These are phyloP conservation scores for Paracorniculantispora psalliotae DNA, from an alignment of 2,329 filamentous ascomycete species.

Conservation along the genomic window DNA sequence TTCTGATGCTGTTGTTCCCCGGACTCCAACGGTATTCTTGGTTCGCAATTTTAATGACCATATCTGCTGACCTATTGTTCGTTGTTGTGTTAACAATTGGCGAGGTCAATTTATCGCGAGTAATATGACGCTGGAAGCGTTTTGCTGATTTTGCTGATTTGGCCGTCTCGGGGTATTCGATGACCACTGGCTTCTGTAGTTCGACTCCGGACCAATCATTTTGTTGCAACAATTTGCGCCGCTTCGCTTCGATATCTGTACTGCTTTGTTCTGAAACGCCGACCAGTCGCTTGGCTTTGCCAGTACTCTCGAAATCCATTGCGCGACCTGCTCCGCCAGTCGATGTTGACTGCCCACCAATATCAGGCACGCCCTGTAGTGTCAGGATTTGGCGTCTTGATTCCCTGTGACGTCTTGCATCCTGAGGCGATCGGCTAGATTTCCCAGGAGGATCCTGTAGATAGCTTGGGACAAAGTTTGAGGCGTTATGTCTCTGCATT, in stretches of 20 bases:
- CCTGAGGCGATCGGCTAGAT: neutral
- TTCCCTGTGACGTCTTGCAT: neutral
- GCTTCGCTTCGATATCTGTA: conserved; percentile 14
- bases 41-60: conserved; percentile 9
- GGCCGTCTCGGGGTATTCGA: conserved; percentile 17
- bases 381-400: neutral
- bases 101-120: neutral
- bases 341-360: too few relatives aligned
- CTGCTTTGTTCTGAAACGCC: neutral
- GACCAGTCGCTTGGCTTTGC: neutral
- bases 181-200: conserved; percentile 26
- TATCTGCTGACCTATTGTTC: neutral
- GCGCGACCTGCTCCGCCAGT: too few relatives aligned
- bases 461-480: conserved; percentile 25
- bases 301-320: neutral
- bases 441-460: conserved; percentile 11
- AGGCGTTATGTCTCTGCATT: neutral
- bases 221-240: conserved; percentile 16
- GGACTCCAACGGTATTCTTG: conserved; percentile 13
- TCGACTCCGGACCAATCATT: conserved; percentile 27
- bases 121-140: neutral
- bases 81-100: neutral
- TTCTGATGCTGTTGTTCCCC: conserved; percentile 5
- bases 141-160: neutral
- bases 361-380: neutral